A percentile compares a stretch with the other conserved stretches of the same genome.
Conservation (phyloP, 257 asterid genomes). For the Forsythia viridissima region DNA sequence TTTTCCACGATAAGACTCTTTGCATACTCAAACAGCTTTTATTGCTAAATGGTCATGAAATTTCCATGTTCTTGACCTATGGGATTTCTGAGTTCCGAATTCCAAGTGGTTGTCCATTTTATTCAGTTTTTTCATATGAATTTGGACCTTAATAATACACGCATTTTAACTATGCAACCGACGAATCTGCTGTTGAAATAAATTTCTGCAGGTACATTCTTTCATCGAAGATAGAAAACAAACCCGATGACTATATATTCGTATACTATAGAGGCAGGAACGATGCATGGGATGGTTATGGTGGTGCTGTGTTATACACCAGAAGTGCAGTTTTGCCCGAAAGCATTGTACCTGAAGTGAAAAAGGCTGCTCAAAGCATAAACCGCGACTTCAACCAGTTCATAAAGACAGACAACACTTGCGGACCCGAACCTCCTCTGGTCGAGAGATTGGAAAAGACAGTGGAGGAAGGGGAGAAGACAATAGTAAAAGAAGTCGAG, state of each 20-base stretch:
- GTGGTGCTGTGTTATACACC: conserved; percentile 90
- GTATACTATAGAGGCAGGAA: conserved; percentile 85
- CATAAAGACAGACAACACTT: conserved; percentile 71
- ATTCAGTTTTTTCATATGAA: not conserved
- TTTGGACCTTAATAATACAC: not conserved
- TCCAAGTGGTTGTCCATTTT: not conserved
- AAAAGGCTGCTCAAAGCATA: conserved; percentile 67
- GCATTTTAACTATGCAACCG: conserved; percentile 4
- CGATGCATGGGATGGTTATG: conserved; percentile 99
- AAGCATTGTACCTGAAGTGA: conserved; percentile 71
- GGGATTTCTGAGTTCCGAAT: not conserved
- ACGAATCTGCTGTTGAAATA: not conserved
- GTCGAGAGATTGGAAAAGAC: conserved; percentile 92
- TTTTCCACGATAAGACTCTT: too few species aligned
- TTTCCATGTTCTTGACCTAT: not conserved
- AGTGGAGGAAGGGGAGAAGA: conserved; percentile 89
- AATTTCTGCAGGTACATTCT: conserved; percentile 73
- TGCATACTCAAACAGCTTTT: not conserved
- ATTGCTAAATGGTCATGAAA: not conserved
- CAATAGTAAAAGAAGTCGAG: conserved; percentile 74
- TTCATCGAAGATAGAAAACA: conserved; percentile 68
- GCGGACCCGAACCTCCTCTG: conserved; percentile 94
- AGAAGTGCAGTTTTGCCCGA: conserved; percentile 78
- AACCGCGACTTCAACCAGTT: conserved; percentile 72
- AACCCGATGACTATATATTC: conserved; percentile 80